Percentiles rank a stretch among this genome's conserved stretches.
phyloP scores from a whole-genome alignment of 805 yeast genomes.

The Candida boleticola region DNA sequence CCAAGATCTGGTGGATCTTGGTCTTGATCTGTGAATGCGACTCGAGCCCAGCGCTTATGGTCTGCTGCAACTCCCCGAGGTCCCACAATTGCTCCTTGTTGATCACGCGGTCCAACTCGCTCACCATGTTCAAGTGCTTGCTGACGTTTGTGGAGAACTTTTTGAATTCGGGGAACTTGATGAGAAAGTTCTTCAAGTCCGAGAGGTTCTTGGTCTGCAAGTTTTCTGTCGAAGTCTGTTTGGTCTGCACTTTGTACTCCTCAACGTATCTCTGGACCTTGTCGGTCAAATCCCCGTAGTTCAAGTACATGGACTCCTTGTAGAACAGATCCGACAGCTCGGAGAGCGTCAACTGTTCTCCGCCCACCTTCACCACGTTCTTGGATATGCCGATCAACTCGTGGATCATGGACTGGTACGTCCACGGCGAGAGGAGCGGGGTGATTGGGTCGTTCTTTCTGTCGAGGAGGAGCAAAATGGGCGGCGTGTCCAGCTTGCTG shows the following conservation, averaged over 20 bases:
- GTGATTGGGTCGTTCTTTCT: slow-evolving; percentile 90
- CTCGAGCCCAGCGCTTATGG: slow-evolving; percentile 57
- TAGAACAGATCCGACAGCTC: slow-evolving; percentile 73
- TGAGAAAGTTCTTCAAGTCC: slow-evolving; percentile 88
- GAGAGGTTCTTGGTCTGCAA: slow-evolving; percentile 66
- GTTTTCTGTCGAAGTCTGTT: slow-evolving; percentile 55
- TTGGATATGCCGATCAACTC: slow-evolving; percentile 81
- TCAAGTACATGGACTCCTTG: slow-evolving; percentile 76
- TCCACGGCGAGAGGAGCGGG: slow-evolving; percentile 93
- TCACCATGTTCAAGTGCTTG: slow-evolving; percentile 87
- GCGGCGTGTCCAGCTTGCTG: slow-evolving; percentile 61
- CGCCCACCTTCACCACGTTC: slow-evolving; percentile 69
- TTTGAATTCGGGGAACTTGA: slow-evolving; percentile 90
- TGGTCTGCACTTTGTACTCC: slow-evolving; percentile 76
- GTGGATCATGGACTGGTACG: slow-evolving; percentile 96
- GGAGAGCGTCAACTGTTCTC: slow-evolving; percentile 53
- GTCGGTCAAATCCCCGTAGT: slow-evolving; percentile 94
- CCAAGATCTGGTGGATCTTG: slow-evolving; percentile 54
- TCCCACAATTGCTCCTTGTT: slow-evolving; percentile 69
- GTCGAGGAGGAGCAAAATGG: slow-evolving; percentile 74
- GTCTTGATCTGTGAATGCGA: slow-evolving; percentile 40
- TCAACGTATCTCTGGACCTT: slow-evolving; percentile 81
- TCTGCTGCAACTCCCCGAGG: slow-evolving; percentile 87
- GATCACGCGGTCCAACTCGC: slow-evolving; percentile 79
- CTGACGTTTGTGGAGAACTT: slow-evolving; percentile 84